These are phyloP conservation scores for Arabidopsis hybrid DNA, from an alignment of 441 rosid species.

Conservation along the genomic window DNA sequence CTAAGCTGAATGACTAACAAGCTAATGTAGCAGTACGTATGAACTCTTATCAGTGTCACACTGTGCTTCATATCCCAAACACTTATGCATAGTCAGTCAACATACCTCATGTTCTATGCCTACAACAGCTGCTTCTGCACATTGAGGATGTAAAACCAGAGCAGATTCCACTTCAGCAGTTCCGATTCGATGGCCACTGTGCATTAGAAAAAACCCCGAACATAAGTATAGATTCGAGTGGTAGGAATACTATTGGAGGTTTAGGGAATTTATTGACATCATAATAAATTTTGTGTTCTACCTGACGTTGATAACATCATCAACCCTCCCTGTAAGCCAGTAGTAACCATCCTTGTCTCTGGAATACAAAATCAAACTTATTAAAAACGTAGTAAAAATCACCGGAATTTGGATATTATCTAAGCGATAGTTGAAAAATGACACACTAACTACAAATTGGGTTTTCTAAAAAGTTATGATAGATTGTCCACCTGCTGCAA, in stretches of 20 bases:
- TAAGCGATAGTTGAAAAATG: not conserved
- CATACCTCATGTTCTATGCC: slow-evolving; percentile 95
- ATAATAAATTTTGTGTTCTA: slow-evolving; percentile 31
- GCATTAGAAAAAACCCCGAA: slow-evolving; percentile 28
- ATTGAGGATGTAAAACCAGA: slow-evolving; percentile 89
- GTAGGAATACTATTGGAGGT: not conserved
- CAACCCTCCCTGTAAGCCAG: slow-evolving; percentile 99
- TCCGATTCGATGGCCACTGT: slow-evolving; percentile 97
- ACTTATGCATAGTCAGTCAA: not conserved
- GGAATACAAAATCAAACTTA: slow-evolving; percentile 43
- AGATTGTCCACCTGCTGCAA: slow-evolving; percentile 73
- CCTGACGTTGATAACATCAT: slow-evolving; percentile 99
- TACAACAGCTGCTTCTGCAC: slow-evolving; percentile 98
- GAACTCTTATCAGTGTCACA: slow-evolving; percentile 14
- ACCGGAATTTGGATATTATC: slow-evolving; percentile 11
- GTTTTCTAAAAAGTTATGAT: not conserved
- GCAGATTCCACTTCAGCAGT: slow-evolving; percentile 99
- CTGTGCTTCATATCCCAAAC: not conserved
- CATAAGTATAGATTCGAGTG: slow-evolving; percentile 4
- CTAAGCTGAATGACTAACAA: slow-evolving; percentile 8
- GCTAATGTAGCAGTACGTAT: not conserved
- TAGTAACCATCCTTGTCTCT: slow-evolving; percentile 99
- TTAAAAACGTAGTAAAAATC: not conserved
- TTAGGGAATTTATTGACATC: not conserved
- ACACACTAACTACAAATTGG: not conserved